Percentiles rank a stretch among this genome's conserved stretches.
These are phyloP conservation scores for Chenopodium suecicum DNA, from an alignment of 148 eudicot genomes.

Conservation along the genomic window DNA sequence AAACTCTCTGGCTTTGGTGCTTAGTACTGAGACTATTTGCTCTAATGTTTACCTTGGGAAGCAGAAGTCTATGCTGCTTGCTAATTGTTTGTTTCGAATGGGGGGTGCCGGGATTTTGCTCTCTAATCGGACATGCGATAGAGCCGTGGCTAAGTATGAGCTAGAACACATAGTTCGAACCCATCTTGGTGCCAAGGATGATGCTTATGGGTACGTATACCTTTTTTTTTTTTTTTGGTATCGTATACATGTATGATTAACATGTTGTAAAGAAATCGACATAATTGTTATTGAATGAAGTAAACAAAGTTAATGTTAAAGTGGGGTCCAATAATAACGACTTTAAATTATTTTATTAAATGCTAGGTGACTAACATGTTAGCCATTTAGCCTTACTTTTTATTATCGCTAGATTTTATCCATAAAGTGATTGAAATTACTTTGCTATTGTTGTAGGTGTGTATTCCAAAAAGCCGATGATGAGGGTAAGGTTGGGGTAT, in stretches of 20 bases:
- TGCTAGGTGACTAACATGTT: not conserved
- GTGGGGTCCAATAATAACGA: not conserved
- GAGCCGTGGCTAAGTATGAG: constrained; percentile 38
- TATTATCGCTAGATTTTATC: not conserved
- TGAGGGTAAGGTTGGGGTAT: constrained; percentile 35
- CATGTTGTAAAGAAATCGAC: no score
- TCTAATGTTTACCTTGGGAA: constrained; percentile 35
- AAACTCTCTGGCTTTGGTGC: constrained; percentile 37
- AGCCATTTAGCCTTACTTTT: not conserved
- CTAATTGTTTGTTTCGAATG: constrained; percentile 47
- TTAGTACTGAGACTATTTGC: constrained; percentile 42
- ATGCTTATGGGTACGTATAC: constrained; percentile 35
- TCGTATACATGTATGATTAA: no score
- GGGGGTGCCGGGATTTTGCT: constrained; percentile 45
- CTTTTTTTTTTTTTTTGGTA: no score
- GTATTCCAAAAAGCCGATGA: constrained; percentile 35
- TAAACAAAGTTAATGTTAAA: no score
- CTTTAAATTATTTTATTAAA: no score
- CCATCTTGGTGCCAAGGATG: constrained; percentile 45
- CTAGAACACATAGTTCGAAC: constrained; percentile 42
- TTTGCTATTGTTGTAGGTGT: constrained; percentile 26
- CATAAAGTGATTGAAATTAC: not conserved
- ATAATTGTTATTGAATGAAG: not conserved
- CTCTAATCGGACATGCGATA: constrained; percentile 32
- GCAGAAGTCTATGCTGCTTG: constrained; percentile 47